Percentiles rank a stretch among this genome's conserved stretches.
phyloP scores from a whole-genome alignment of 2,329 filamentous ascomycete genomes.

The Aspergillus luchuensis region DNA sequence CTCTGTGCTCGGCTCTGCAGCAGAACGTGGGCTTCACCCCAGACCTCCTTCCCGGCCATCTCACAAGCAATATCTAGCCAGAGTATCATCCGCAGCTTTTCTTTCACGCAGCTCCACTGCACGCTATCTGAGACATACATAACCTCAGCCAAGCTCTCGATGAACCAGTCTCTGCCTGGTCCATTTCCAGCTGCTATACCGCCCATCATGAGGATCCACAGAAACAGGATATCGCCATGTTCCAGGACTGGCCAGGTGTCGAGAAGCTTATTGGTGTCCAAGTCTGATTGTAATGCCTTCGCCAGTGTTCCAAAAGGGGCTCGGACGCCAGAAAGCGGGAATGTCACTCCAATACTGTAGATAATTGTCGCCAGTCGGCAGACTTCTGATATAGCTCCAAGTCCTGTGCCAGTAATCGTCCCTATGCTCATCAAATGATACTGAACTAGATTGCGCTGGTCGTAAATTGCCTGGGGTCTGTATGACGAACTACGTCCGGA shows the following conservation, averaged over 20 bases:
- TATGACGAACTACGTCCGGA: neutral
- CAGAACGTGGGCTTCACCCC: neutral
- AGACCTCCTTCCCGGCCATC: neutral
- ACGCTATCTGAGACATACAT: too few relatives aligned
- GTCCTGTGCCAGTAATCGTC: neutral
- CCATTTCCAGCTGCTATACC: neutral
- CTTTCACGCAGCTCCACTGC: neutral
- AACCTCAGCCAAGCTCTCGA: neutral
- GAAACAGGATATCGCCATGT: neutral
- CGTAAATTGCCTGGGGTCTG: neutral
- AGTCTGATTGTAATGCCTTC: neutral
- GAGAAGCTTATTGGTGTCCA: neutral
- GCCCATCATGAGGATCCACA: constrained; percentile 3
- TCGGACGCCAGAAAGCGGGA: neutral
- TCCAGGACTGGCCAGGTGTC: neutral
- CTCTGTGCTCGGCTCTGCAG: neutral
- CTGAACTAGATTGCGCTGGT: constrained; percentile 8
- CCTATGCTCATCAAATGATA: neutral
- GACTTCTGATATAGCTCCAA: neutral
- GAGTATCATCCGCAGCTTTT: neutral
- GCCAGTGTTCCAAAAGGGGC: neutral
- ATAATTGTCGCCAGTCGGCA: neutral
- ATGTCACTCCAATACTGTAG: constrained; percentile 2
- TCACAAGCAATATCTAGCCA: constrained; percentile 8
- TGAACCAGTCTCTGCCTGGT: neutral